Evolutionary conservation across 352 stramenopile species (phyloP).

Genomic region (Blastocystis sp.): DNA sequence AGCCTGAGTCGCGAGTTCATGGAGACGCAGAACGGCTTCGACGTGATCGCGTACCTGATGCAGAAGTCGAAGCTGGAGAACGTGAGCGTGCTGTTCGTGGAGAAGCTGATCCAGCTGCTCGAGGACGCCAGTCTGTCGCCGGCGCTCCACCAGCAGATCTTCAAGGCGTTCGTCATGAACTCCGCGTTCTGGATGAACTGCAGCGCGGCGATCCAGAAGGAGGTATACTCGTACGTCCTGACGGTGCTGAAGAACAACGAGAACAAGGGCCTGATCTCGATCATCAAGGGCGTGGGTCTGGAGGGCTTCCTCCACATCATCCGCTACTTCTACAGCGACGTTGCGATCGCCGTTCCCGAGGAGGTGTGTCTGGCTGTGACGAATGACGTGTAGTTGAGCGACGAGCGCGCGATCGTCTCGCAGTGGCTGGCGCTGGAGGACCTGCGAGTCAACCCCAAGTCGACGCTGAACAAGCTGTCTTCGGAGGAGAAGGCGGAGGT

Average conservation of each 20-base stretch:
- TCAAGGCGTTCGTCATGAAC: conserved; percentile 58
- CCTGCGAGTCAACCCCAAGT: background rate
- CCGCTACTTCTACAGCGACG: conserved; percentile 53
- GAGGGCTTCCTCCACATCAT: conserved; percentile 42
- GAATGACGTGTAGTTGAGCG: background rate
- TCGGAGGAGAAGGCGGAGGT: background rate
- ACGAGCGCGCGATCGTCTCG: conserved; percentile 11
- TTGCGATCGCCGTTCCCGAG: conserved; percentile 14
- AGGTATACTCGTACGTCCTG: conserved; percentile 24
- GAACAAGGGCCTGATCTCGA: background rate
- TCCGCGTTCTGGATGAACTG: conserved; percentile 39
- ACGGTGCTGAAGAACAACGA: conserved; percentile 24
- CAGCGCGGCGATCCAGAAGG: background rate
- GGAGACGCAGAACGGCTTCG: conserved; percentile 49
- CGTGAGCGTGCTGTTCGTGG: conserved; percentile 12
- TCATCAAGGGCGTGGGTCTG: conserved; percentile 19
- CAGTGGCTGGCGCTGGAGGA: conserved; percentile 54
- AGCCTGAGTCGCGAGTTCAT: conserved; percentile 27
- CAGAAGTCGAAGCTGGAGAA: conserved; percentile 6
- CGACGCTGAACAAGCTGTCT: background rate
- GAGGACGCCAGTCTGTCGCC: background rate
- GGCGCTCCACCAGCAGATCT: conserved; percentile 33
- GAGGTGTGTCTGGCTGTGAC: background rate
- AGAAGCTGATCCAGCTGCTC: conserved; percentile 5
- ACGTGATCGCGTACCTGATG: conserved; percentile 46